phyloP scores from a whole-genome alignment of 2,329 filamentous ascomycete species.

The Setomelanomma holmii region DNA sequence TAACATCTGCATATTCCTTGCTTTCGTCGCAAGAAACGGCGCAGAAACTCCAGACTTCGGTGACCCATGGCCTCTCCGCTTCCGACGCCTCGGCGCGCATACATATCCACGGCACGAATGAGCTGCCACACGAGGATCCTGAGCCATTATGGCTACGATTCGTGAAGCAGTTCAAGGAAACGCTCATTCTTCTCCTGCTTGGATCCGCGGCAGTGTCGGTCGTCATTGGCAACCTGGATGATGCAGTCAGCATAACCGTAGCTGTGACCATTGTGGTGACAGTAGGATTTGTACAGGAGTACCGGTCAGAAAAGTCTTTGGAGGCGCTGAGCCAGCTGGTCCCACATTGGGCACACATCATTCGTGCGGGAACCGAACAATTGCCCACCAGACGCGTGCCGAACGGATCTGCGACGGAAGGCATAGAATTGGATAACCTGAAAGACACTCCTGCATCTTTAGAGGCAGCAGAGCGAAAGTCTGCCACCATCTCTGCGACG shows the following conservation, averaged over 20 bases:
- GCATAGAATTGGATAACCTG: slow-evolving; percentile 58
- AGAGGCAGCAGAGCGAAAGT: slow-evolving; percentile 72
- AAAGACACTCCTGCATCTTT: slow-evolving; percentile 65
- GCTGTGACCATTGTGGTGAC: slow-evolving; percentile 97
- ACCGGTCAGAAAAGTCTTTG: slow-evolving; percentile 95
- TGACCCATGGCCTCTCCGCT: slow-evolving; percentile 79
- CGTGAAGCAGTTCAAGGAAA: slow-evolving; percentile 95
- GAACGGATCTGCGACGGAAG: slow-evolving; percentile 34
- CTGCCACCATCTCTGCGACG: slow-evolving; percentile 83
- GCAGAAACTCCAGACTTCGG: slow-evolving; percentile 78
- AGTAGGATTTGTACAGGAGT: slow-evolving; percentile 96
- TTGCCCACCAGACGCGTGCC: slow-evolving; percentile 22
- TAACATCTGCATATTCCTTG: slow-evolving; percentile 63
- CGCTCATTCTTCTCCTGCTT: slow-evolving; percentile 89
- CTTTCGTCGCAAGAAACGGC: slow-evolving; percentile 82
- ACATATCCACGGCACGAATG: slow-evolving; percentile 84
- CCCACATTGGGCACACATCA: slow-evolving; percentile 94
- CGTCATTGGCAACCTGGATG: slow-evolving; percentile 90
- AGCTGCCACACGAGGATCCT: slow-evolving; percentile 90
- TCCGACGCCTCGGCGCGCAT: slow-evolving; percentile 82
- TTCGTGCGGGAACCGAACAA: slow-evolving; percentile 61
- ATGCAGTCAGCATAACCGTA: slow-evolving; percentile 92
- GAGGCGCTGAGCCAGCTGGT: slow-evolving; percentile 94
- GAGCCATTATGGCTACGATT: slow-evolving; percentile 96
- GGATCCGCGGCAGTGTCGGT: slow-evolving; percentile 88